Percentiles rank a stretch among this genome's conserved stretches.
These are phyloP conservation scores for Xylariales sp. DNA, from an alignment of 2,329 filamentous ascomycete species.

Conservation along the genomic window DNA sequence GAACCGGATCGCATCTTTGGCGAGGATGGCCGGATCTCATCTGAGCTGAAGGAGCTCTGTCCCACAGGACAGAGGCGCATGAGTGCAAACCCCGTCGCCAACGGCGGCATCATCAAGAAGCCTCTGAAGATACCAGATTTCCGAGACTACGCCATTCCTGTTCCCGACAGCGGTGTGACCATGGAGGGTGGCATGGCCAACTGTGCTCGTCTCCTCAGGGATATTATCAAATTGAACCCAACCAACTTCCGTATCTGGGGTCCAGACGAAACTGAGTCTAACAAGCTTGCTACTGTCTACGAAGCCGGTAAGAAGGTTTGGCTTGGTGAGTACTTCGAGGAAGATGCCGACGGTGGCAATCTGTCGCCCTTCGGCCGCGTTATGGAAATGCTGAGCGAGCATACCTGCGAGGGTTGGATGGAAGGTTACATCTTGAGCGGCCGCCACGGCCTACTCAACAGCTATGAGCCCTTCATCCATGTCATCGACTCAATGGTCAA, in stretches of 20 bases:
- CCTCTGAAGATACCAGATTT: slow-evolving; percentile 69
- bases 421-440: slow-evolving; percentile 75
- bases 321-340: slow-evolving; percentile 74
- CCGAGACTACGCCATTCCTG: slow-evolving; percentile 58
- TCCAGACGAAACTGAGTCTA: slow-evolving; percentile 77
- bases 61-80: slow-evolving; percentile 65
- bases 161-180: slow-evolving; percentile 56
- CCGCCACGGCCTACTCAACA: slow-evolving; percentile 72
- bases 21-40: slow-evolving; percentile 56
- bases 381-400: slow-evolving; percentile 82
- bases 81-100: slow-evolving; percentile 73
- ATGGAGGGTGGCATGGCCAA: slow-evolving; percentile 63
- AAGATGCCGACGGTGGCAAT: slow-evolving; percentile 72
- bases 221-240: slow-evolving; percentile 61
- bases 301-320: slow-evolving; percentile 74
- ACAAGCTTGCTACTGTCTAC: slow-evolving; percentile 71
- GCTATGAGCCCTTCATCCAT: slow-evolving; percentile 79
- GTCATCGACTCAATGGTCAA: slow-evolving; percentile 85
- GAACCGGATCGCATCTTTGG: slow-evolving; percentile 69
- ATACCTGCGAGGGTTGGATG: slow-evolving; percentile 76
- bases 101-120: slow-evolving; percentile 64
- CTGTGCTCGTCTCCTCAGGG: slow-evolving; percentile 63
- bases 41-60: slow-evolving; percentile 58
- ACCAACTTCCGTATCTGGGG: slow-evolving; percentile 72
- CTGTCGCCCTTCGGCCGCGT: slow-evolving; percentile 64